phyloP scores from a whole-genome alignment of 148 eudicot species.

The Rhododendron molle region DNA sequence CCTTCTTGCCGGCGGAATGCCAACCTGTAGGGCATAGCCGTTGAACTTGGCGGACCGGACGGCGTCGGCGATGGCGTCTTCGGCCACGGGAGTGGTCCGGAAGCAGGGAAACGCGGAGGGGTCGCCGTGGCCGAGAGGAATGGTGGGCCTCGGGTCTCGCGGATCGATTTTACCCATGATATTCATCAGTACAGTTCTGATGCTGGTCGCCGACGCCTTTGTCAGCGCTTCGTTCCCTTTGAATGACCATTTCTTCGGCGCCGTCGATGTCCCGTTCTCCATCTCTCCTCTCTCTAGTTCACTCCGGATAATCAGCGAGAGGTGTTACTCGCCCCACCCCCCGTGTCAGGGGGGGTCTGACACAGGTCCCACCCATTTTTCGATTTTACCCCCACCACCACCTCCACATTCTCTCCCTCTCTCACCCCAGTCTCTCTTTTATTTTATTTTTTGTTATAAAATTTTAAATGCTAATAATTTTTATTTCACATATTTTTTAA shows the following conservation, averaged over 20 bases:
- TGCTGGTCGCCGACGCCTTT: conserved; percentile 16
- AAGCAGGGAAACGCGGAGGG: conserved; percentile 38
- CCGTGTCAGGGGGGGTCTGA: no score
- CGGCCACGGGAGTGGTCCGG: conserved; percentile 29
- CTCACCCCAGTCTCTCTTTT: no score
- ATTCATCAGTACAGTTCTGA: conserved; percentile 23
- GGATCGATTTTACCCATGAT: conserved; percentile 12
- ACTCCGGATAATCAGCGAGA: background rate
- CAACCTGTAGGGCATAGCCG: conserved; percentile 31
- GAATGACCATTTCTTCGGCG: conserved; percentile 24
- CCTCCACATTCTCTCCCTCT: no score
- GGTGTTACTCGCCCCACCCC: no score
- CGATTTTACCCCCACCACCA: no score
- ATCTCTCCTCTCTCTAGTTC: conserved; percentile 1
- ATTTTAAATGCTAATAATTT: no score
- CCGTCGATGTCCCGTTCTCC: conserved; percentile 21
- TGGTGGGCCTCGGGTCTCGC: conserved; percentile 10
- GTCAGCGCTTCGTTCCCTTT: conserved; percentile 17
- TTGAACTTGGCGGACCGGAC: conserved; percentile 33
- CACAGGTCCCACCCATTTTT: no score
- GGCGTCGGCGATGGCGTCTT: conserved; percentile 33
- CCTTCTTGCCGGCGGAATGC: conserved; percentile 32
- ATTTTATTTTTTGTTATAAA: no score
- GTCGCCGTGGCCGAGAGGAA: conserved; percentile 38
- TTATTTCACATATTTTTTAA: no score